phyloP scores from a whole-genome alignment of 2,329 filamentous ascomycete genomes.

The Dryadomyces quercivorus region DNA sequence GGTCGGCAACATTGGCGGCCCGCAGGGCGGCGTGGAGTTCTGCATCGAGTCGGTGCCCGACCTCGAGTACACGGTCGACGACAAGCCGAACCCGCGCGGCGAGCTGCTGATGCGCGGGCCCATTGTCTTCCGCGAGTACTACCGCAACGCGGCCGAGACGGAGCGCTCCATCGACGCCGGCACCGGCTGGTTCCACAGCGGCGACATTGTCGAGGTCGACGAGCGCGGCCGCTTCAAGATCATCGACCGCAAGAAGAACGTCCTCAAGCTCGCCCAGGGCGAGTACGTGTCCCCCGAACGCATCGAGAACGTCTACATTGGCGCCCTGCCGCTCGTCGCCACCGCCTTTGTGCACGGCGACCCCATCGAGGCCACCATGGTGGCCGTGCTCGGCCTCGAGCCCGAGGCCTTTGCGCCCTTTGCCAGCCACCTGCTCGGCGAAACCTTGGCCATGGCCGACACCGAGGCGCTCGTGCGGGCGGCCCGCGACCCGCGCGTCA shows the following conservation, averaged over 20 bases:
- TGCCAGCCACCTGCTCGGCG: constrained; percentile 63
- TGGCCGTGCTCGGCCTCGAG: constrained; percentile 80
- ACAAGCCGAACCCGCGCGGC: constrained; percentile 81
- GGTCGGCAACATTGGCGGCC: constrained; percentile 69
- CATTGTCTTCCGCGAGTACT: constrained; percentile 77
- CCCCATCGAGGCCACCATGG: constrained; percentile 65
- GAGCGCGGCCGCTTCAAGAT: constrained; percentile 78
- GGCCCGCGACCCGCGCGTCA: constrained; percentile 56
- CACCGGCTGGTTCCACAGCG: constrained; percentile 86
- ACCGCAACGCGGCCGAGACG: constrained; percentile 82
- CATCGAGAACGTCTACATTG: constrained; percentile 88
- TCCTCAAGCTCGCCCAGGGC: constrained; percentile 95
- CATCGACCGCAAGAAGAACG: constrained; percentile 95
- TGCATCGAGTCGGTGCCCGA: constrained; percentile 83
- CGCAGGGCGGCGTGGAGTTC: constrained; percentile 55
- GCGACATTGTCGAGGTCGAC: constrained; percentile 82
- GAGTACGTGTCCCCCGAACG: constrained; percentile 97
- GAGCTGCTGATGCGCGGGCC: constrained; percentile 76
- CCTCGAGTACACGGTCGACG: constrained; percentile 80
- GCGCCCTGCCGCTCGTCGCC: constrained; percentile 63
- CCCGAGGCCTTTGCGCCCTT: constrained; percentile 73
- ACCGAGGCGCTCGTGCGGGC: constrained; percentile 54
- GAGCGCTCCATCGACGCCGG: constrained; percentile 69
- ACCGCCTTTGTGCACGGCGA: constrained; percentile 89
- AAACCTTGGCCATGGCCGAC: constrained; percentile 52